Base-by-base conservation (phyloP, 441 rosid species). In the Lepidium campestre region DNA sequence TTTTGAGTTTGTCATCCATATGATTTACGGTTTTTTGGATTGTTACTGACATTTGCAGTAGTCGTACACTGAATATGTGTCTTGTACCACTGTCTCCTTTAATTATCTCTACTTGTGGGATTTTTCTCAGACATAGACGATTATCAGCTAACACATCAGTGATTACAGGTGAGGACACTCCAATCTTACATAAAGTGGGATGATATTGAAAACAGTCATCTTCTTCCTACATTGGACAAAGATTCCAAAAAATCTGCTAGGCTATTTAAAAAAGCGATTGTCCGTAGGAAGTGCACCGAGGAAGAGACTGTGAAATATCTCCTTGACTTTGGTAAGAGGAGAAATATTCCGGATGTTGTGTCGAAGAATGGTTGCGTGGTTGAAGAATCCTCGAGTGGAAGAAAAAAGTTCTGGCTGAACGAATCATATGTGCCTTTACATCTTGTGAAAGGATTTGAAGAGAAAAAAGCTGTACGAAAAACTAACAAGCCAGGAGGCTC, bases 291-390 rank as follows among this genome's bases (percentile, higher is more conserved):
- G 80, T 62, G 76, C 65, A 12, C 75, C 23, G 97, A 86, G 65
- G 87, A 79, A 57, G 81, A 78, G 55, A 81, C 65, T 41, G 77
- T 76, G 44, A 94, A 84, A 74, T 94, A 89, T 82, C 97, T 94
- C 78, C 87, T 94, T 76, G 99, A 94, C 84, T 91, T 94, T 80
- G 99, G 99, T 47, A 91, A 89, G 80, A 86, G 99, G 80, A 94
- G 83, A 84, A 77, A 73, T 77, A 72, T 94, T 62, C 99, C 98
- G 25, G 87, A 88, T 13, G 67, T 86, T 37, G 98, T 91, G 46
- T 34, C 42, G 77, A 86, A 76, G 82, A 69, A 84, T 70, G 99
- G 99, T 27, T 72, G 77, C 57, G 50, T 79, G 65, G 79, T 88
- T 49, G 89, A 94, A 76, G 96, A 94, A 77, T 84, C 97, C 71